Evolutionary conservation across 495 filamentous ascomycete species (phyloP), one percentile per base, ranked within the genome.

Genomic region (Tuber umbilicatum): DNA sequence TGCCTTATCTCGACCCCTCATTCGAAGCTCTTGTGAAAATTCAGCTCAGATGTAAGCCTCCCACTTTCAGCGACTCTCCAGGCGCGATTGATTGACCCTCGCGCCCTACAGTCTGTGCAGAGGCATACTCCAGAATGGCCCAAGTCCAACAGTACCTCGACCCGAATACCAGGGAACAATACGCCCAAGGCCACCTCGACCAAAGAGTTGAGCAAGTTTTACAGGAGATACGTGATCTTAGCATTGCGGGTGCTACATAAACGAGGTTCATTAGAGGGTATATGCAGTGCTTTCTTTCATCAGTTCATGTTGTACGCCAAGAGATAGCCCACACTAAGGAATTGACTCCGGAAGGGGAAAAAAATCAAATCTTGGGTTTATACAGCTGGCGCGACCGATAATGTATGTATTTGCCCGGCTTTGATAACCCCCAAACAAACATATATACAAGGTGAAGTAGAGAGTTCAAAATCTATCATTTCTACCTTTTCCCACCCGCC

Each of bases 21-120:
- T 99, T 99, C 82, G 95, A 99, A 84, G 95, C 95, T 0, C 88
- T 99, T 69, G 95, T 99, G 77, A 99, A 99, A 87, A 99, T 99
- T 79, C 95, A 99, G 85, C 85, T 99, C 75, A 89, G 95, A 41
- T 99, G 81, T 82, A 74, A 72, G 80, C 21, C 55, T 39, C 6
- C 27, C 55, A 14, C 17, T 35, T 38, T 37, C n/a, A 50, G 19
- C 14, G n/a, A 17, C 5, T 45, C 67, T 27, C 31, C 43, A 6
- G 60, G 31, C 71, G 27, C 3, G 35, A 23, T 40, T 43, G 39
- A 70, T 68, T 76, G 35, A 76, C 43, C 16, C 16, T 60, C 5
- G 7, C 40, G 40, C 21, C 5, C 5, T 19, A 60, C 50, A 80
- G 81, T 99, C 85, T 99, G 95, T 83, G 95, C 95, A 17, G 95